Conservation (phyloP, 768 basidiomycete species). For the Calocybe gangraenosa region DNA sequence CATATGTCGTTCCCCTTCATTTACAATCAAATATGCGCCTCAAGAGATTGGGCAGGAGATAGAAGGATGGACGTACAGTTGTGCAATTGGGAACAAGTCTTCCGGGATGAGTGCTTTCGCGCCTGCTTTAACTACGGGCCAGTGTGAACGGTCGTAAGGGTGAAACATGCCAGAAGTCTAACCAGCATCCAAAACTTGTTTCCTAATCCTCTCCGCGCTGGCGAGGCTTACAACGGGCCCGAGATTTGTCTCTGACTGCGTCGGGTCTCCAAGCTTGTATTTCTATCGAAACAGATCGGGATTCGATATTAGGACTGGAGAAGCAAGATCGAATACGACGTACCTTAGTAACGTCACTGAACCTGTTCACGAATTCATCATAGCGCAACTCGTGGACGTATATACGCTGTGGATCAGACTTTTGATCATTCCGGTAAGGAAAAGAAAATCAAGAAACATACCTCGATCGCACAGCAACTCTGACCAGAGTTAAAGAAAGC, state of each 20-base stretch:
- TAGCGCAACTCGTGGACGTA: constrained; percentile 88
- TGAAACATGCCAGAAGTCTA: constrained; percentile 14
- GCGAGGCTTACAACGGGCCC: constrained; percentile 92
- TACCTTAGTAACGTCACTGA: constrained; percentile 73
- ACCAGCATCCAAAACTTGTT: constrained; percentile 86
- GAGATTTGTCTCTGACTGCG: constrained; percentile 64
- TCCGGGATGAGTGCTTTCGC: constrained; percentile 75
- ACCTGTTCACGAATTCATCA: constrained; percentile 72
- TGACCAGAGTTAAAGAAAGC: constrained; percentile 98
- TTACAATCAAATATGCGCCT: constrained; percentile 5
- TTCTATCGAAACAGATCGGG: constrained; percentile 33
- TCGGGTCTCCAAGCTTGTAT: constrained; percentile 88
- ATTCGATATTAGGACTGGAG: neutral
- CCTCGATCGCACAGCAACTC: constrained; percentile 93
- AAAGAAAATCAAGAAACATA: constrained; percentile 17
- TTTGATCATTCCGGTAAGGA: neutral
- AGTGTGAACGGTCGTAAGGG: neutral
- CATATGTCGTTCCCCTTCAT: constrained; percentile 73
- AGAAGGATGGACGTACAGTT: constrained; percentile 43
- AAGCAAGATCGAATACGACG: constrained; percentile 1
- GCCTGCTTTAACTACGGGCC: constrained; percentile 59
- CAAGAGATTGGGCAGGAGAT: neutral
- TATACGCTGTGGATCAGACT: constrained; percentile 56
- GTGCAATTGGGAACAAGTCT: constrained; percentile 60
- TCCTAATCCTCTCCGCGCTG: constrained; percentile 80